Base-by-base conservation (phyloP, 495 filamentous ascomycete genomes). In the Xanthoparmelia taractica region DNA sequence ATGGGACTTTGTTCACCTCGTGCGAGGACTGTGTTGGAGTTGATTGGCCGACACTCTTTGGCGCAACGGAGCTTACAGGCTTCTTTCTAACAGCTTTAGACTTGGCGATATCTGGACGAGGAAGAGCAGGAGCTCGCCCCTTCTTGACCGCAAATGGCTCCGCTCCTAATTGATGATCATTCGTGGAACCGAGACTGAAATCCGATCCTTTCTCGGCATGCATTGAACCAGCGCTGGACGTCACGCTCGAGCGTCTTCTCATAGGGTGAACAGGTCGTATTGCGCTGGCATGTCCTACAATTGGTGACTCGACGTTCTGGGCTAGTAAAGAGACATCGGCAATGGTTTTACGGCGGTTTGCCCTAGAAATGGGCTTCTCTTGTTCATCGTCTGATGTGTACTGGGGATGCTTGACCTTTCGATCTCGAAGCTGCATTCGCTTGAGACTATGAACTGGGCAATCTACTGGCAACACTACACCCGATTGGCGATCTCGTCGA, bases 371-470 rank as follows among this genome's bases (percentile, higher is more conserved):
- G 36, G 74, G 73, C 33, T 80, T 84, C 18, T 78, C 76, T 11
- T 79, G 77, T 2, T 83, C 80, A 43, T 83, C 79, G 38, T 83
- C 80, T 27, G 83, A 81, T 1, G 77, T 76, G 20, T 76, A 74
- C 7, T 74, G 70, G 15, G 71, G 62, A 36, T 75, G 63, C 63
- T 83, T 85, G 27, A 80, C 73, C 69, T 89, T 93, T 58, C 91
- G 83, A 52, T 84, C 85, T 38, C 93, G 80, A 45, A 94, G 80
- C 63, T 88, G 82, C 81, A 87, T 89, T 57, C 86, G 82, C 17
- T 80, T 80, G 18, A 81, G 78, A 10, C 80, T 75, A 20, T 76
- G 67, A 12, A 76, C 68, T 8, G 74, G 60, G 13, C 76, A 60
- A 37, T 73, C 73, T 12, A 74, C 65, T 1, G 77, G 68, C 29